These are phyloP conservation scores for Sporopachydermia lactativora DNA, from an alignment of 805 yeast species.

Conservation along the genomic window DNA sequence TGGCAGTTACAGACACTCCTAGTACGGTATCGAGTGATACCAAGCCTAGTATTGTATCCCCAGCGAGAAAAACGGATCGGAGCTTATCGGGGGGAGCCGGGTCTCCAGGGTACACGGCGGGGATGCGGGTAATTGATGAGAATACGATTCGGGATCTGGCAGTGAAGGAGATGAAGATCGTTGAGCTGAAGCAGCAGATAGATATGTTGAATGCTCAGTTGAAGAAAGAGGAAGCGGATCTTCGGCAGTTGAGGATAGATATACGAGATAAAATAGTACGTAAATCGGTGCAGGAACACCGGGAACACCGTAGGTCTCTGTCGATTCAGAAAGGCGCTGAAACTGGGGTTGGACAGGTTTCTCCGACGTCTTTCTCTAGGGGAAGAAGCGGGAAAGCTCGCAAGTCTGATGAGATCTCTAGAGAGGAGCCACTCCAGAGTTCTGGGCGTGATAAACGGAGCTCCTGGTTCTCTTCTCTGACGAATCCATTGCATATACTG, in stretches of 20 bases:
- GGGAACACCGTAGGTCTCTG: neutral
- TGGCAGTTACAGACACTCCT: neutral
- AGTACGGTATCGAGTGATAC: neutral
- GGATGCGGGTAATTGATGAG: neutral
- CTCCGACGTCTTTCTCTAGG: too few species aligned
- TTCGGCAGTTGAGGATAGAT: neutral
- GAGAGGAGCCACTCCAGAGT: too few species aligned
- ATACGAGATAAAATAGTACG: neutral
- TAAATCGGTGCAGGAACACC: neutral
- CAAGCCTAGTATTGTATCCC: neutral
- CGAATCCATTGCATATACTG: neutral
- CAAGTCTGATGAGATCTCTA: neutral
- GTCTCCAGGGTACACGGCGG: too few species aligned
- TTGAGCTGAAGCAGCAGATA: neutral
- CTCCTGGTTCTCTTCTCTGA: neutral
- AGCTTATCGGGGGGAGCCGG: too few species aligned
- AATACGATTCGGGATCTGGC: neutral
- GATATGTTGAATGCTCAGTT: slow-evolving; percentile 1
- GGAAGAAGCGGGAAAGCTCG: too few species aligned
- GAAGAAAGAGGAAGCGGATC: neutral
- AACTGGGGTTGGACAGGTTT: neutral
- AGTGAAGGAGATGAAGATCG: neutral
- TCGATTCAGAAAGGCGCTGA: neutral
- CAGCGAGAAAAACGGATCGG: too few species aligned
- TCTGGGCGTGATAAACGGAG: neutral